Evolutionary conservation across 495 filamentous ascomycete species (phyloP).

Genomic region (Aspergillus leporis): DNA sequence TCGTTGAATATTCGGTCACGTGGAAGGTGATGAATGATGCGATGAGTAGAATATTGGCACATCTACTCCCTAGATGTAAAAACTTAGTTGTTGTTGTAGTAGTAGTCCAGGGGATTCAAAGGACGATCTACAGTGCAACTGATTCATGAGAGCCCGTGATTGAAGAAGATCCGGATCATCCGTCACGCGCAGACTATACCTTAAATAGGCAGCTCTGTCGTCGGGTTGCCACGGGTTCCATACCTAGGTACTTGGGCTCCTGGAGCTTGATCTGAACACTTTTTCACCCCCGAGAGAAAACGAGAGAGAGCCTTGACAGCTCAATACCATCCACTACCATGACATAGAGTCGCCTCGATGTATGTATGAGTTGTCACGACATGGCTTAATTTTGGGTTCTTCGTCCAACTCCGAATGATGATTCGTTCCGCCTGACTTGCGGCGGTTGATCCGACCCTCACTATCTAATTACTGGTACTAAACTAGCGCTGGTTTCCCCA

Average conservation of each 20-base stretch:
- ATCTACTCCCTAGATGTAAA: too few species aligned
- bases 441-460: constrained; percentile 23
- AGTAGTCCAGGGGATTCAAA: too few species aligned
- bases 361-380: constrained; percentile 28
- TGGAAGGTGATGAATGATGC: neutral
- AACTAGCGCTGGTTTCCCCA: constrained; percentile 19
- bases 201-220: neutral
- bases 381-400: constrained; percentile 18
- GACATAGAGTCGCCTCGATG: neutral
- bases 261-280: neutral
- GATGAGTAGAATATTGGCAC: neutral
- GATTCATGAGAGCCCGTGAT: neutral
- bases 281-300: neutral
- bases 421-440: constrained; percentile 39
- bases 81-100: too few species aligned
- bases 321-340: neutral
- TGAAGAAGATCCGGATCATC: neutral
- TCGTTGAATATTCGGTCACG: neutral
- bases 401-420: neutral
- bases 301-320: neutral
- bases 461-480: neutral
- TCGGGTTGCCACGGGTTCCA: neutral
- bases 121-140: neutral
- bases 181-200: neutral
- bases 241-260: neutral